Percentiles rank a stretch among this genome's conserved stretches.
These are phyloP conservation scores for Tricholoma flavovirens DNA, from an alignment of 768 basidiomycete species.

Conservation along the genomic window DNA sequence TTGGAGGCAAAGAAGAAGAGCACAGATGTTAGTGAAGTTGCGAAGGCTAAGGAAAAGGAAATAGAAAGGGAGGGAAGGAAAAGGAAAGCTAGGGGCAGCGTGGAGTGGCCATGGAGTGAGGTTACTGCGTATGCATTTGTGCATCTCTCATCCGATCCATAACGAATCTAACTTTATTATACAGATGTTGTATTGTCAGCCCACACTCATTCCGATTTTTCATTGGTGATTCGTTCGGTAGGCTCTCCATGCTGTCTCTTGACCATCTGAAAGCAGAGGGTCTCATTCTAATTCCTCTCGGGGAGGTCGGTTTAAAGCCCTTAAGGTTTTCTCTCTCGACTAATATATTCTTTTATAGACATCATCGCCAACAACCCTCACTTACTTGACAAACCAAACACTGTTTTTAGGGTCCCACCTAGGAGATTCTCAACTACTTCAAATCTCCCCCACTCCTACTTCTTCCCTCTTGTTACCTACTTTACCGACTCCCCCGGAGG, in stretches of 20 bases:
- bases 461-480: slow-evolving; percentile 36
- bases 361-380: slow-evolving; percentile 65
- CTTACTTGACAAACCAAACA: slow-evolving; percentile 64
- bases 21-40: slow-evolving; percentile 33
- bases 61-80: slow-evolving; percentile 46
- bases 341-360: slow-evolving; percentile 36
- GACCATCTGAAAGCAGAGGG: slow-evolving; percentile 36
- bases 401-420: slow-evolving; percentile 78
- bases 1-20: slow-evolving; percentile 47
- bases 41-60: slow-evolving; percentile 51
- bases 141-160: background rate
- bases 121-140: slow-evolving; percentile 53
- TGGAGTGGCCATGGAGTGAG: slow-evolving; percentile 76
- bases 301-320: slow-evolving; percentile 41
- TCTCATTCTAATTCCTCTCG: slow-evolving; percentile 58
- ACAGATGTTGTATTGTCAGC: slow-evolving; percentile 50
- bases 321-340: background rate
- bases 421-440: slow-evolving; percentile 75
- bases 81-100: slow-evolving; percentile 46
- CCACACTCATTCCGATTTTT: slow-evolving; percentile 43
- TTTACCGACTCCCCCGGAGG: slow-evolving; percentile 44
- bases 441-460: slow-evolving; percentile 46
- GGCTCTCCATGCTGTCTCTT: slow-evolving; percentile 59
- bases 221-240: slow-evolving; percentile 68
- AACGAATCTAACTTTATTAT: background rate